A percentile compares a stretch with the other conserved stretches of the same genome.
These are phyloP conservation scores for Hyparrhenia diplandra DNA, from an alignment of 176 grass and related monocot genomes.

Conservation along the genomic window DNA sequence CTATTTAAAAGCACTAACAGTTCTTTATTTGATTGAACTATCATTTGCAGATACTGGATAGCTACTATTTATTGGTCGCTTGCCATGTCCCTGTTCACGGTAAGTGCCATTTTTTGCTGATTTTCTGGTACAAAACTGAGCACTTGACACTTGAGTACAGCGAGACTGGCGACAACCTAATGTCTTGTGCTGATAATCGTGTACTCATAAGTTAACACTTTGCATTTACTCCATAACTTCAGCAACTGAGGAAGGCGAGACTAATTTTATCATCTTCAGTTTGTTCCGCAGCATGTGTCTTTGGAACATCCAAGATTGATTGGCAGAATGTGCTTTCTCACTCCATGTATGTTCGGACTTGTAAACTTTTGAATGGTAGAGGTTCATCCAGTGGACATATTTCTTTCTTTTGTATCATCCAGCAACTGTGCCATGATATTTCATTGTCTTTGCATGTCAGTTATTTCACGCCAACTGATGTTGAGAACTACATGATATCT, in stretches of 20 bases:
- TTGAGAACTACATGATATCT: conserved; percentile 66
- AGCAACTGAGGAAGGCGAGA: not conserved
- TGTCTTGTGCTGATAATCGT: not conserved
- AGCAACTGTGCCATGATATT: not conserved
- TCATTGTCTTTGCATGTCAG: conserved; percentile 24
- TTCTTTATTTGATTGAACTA: conserved; percentile 12
- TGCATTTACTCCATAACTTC: not conserved
- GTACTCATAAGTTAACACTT: not conserved
- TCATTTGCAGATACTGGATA: conserved; percentile 56
- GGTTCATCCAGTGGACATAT: not conserved
- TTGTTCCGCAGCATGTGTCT: conserved; percentile 80
- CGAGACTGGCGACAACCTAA: not conserved
- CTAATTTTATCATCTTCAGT: conserved; percentile 44
- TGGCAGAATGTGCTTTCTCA: conserved; percentile 70
- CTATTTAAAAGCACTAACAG: not conserved
- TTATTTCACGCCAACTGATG: conserved; percentile 46
- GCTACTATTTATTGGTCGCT: conserved; percentile 77
- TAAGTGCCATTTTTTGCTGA: conserved; percentile 35
- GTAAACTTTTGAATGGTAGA: not conserved
- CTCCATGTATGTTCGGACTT: conserved; percentile 55
- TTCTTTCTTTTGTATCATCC: not conserved
- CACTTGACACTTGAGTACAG: not conserved
- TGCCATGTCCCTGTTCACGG: conserved; percentile 82
- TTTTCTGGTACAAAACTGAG: conserved; percentile 1
- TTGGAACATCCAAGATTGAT: conserved; percentile 65